phyloP scores from a whole-genome alignment of 2,329 filamentous ascomycete species.

The Ascochyta viciae-villosae region DNA sequence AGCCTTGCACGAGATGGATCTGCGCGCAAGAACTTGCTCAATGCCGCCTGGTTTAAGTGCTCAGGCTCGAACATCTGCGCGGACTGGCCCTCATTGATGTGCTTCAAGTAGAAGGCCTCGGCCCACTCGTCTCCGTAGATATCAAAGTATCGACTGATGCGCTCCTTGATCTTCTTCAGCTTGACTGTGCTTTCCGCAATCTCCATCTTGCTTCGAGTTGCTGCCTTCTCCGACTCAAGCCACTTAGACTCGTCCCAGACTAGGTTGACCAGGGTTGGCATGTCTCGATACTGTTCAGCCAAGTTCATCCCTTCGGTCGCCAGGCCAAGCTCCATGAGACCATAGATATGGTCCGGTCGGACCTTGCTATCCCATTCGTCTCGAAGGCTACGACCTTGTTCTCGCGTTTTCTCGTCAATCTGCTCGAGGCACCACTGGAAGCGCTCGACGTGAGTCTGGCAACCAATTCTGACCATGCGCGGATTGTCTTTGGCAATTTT shows the following conservation, averaged over 20 bases:
- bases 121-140: conserved; percentile 71
- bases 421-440: conserved; percentile 65
- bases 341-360: conserved; percentile 52
- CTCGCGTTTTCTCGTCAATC: conserved; percentile 55
- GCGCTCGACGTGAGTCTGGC: conserved; percentile 66
- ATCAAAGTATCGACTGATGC: conserved; percentile 63
- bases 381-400: conserved; percentile 58
- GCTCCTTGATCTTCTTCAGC: conserved; percentile 53
- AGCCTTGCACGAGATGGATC: conserved; percentile 77
- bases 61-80: conserved; percentile 69
- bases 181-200: conserved; percentile 45
- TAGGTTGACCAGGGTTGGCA: conserved; percentile 66
- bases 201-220: conserved; percentile 44
- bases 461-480: conserved; percentile 64
- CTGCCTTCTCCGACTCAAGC: conserved; percentile 43
- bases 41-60: conserved; percentile 70
- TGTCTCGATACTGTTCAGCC: conserved; percentile 69
- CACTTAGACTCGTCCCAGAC: conserved; percentile 55
- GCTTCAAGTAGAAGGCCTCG: conserved; percentile 79
- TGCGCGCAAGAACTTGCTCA: conserved; percentile 80
- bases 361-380: conserved; percentile 49
- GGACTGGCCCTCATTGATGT: conserved; percentile 64
- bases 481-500: conserved; percentile 54
- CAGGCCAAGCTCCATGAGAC: conserved; percentile 58
- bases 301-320: conserved; percentile 65